Base-by-base conservation (phyloP, 306 rosid species). In the Glycine soja region DNA sequence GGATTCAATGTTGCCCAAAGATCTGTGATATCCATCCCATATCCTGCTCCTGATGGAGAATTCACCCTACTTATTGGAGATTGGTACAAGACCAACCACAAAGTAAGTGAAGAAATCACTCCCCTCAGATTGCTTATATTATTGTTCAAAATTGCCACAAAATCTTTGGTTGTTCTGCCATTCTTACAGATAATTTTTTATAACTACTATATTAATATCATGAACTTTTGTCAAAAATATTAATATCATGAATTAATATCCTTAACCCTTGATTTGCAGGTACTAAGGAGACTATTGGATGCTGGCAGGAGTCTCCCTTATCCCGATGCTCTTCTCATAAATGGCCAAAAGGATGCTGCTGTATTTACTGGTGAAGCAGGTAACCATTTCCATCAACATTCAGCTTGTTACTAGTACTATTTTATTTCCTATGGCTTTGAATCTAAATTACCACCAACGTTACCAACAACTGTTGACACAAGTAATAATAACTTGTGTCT, bases 311-410 rank as follows among this genome's bases (percentile, higher is more conserved):
- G 53, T 38, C 92, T 95, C 75, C 95, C 97, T 71, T 64, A 65
- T 14, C 97, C 97, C 0, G 84, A 91, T 74, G 94, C 84, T 53
- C 91, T 95, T 47, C 97, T 91, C 76, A 92, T 95, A 51, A 92
- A 92, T 47, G 98, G 98, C 8, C 74, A 50, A 53, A 56, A 34
- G 3, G 9, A 64, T 8, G 1, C n/a, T 1, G 72, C 72, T 15
- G 82, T 76, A 0, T 82, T 95, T 45, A 48, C 87, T 2, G 94
- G 93, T 3, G 79, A 86, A 83, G 74, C 71, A 64, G 97, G 98
- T 95, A 69, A 53, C 51, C n/a, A 50, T 30, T 42, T 42, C 36
- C 50, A 70, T 58, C 66, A 34, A 43, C 0, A 79, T 56, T 59
- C 58, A 56, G 0, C 52, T 19, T 61, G 63, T 30, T 59, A 61